Evolutionary conservation across 345 rosid genomes (phyloP), one percentile per base, ranked within the genome.

Genomic region (Hibiscus trionum): DNA sequence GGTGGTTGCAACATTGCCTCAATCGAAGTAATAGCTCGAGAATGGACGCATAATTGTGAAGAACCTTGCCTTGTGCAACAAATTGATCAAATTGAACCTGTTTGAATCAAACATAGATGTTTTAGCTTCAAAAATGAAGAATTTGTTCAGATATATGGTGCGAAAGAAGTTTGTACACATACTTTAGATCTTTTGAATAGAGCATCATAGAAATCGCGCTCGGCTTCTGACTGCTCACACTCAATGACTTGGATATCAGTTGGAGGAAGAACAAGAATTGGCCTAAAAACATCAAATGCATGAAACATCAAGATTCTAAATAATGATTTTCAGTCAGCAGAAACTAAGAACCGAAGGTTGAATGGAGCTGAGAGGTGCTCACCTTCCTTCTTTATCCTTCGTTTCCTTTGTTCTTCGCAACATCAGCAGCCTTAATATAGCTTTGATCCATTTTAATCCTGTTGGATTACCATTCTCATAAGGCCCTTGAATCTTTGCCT

Each of bases 1-100:
- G 91, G 47, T 88, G 89, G 82, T 90, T 88, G 83, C 93, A 90
- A 71, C 93, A 86, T 61, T 90, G 90, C 79, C 96, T 85, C 75
- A 85, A 61, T 65, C 93, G 87, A 73, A 88, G 92, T 26, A 85
- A 80, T 65, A 90, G 84, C 84, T 88, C 93, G 4, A 90, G 86
- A 73, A 90, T 88, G 62, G 74, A 80, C 59, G 87, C 90, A 75
- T 84, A 84, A 78, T 90, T 87, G 79, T 87, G 90, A 70, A 87
- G 90, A 79, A 86, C 90, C 77, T 79, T 87, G 42, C 92, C 95
- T 84, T 86, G 86, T 56, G 88, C 95, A 59, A 86, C 89, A 77
- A 86, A 88, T 73, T 83, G 85, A 52, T 87, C 92, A 77, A 90
- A 90, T 17, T 84, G 83, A 37, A 83, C 89, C 92, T 90, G 81